Conservation (phyloP, 2,329 filamentous ascomycete species). For the Simplicillium aogashimaense region DNA sequence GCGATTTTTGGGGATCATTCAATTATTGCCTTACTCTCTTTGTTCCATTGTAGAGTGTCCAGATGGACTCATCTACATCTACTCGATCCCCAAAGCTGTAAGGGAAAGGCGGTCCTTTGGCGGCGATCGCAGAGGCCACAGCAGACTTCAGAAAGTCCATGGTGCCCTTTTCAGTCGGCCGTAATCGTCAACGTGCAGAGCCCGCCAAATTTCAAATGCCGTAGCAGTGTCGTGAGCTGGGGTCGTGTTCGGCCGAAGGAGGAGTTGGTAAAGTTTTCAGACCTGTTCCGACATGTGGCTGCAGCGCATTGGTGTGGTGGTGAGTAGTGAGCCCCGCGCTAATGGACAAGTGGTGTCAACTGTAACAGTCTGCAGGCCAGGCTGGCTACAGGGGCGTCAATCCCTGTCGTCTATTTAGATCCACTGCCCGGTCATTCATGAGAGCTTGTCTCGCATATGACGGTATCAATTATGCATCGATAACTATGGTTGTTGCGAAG, state of each 20-base stretch:
- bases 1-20: slow-evolving; percentile 1
- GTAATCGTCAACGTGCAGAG: not conserved
- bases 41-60: slow-evolving; percentile 92
- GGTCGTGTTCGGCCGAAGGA: not conserved
- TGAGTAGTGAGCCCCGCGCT: too few species aligned
- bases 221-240: not conserved
- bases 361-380: too few species aligned
- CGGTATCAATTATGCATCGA: too few species aligned
- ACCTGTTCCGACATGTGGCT: too few species aligned
- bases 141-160: slow-evolving; percentile 99
- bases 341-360: too few species aligned
- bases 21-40: slow-evolving; percentile 54
- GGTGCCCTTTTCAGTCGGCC: slow-evolving; percentile 2
- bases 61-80: slow-evolving; percentile 87
- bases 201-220: not conserved
- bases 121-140: slow-evolving; percentile 81
- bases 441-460: too few species aligned
- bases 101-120: slow-evolving; percentile 85
- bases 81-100: slow-evolving; percentile 90
- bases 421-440: too few species aligned
- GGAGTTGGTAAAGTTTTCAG: not conserved
- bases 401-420: too few species aligned
- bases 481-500: too few species aligned
- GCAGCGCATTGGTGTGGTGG: too few species aligned
- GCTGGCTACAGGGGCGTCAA: too few species aligned